Conservation (phyloP, 257 asterid genomes). For the Solanum paucissectum region DNA sequence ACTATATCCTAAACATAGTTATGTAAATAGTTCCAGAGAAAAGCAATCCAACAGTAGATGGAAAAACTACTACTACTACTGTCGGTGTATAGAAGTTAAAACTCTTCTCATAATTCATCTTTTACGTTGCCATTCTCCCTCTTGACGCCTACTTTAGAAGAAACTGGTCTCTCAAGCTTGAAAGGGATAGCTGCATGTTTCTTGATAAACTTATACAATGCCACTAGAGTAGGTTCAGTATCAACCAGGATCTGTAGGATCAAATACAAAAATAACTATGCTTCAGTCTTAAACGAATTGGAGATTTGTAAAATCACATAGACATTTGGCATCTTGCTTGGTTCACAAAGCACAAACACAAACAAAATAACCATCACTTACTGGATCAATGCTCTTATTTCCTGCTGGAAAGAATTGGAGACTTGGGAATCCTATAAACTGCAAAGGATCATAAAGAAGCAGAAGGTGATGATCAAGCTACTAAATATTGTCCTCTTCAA, state of each 20-base stretch:
- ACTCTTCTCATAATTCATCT: constrained; percentile 57
- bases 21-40: neutral
- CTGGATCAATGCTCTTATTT: constrained; percentile 73
- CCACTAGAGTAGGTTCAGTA: constrained; percentile 65
- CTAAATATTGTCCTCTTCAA: neutral
- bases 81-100: neutral
- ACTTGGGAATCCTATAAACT: constrained; percentile 94
- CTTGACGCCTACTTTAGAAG: constrained; percentile 20
- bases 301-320: neutral
- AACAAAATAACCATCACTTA: constrained; percentile 26
- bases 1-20: neutral
- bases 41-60: neutral
- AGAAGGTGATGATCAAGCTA: neutral
- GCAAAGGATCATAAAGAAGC: constrained; percentile 1
- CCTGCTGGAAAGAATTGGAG: constrained; percentile 87
- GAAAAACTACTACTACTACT: neutral
- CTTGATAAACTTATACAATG: constrained; percentile 68
- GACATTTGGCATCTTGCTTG: neutral
- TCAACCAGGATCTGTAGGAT: constrained; percentile 54
- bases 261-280: neutral
- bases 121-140: constrained; percentile 24
- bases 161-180: constrained; percentile 58
- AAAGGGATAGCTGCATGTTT: constrained; percentile 76
- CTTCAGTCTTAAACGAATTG: neutral
- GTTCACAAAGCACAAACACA: neutral